Base-by-base conservation (phyloP, 2,329 filamentous ascomycete genomes). In the Herpotrichia juniperi region DNA sequence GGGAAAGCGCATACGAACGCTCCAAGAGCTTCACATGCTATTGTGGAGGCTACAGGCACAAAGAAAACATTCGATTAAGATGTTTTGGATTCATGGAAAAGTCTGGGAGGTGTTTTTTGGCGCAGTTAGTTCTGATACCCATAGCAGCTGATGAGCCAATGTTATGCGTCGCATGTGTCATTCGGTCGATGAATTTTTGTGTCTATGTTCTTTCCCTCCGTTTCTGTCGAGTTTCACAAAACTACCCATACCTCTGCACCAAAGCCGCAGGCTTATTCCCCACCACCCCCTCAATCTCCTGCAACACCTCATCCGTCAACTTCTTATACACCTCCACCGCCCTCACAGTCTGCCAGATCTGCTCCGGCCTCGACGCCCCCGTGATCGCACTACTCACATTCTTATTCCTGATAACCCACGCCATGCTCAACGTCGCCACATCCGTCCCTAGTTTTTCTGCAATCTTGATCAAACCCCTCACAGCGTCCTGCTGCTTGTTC, bases 31-130 rank as follows among this genome's bases (percentile, higher is more conserved):
- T 93, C 87, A 37, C 91, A 90, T 52, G 88, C 87, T 7, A 91
- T 94, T 70, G 89, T 94, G 19, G 86, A 89, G 74, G 81, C 83
- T 7, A 83, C 87, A 58, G 93, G 93, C 50, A 91, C 87, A 75
- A 96, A 94, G 80, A 85, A 85, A 51, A 90, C 86, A 0, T 96
- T 96, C 76, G 90, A 93, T 16, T 73, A 49, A 66, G n/a, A 30
- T 12, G 25, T 7, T 17, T 22, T 24, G 43, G 16, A 19, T 8
- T 30, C 5, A 9, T 19, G n/a, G 24, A 35, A 46, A 46, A 45
- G 45, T 25, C 17, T 39, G 11, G 4, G 28, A 2, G 25, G 14
- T 22, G 21, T 17, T 24, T 31, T 17, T 17, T 19, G 42, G 16
- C 9, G 19, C 19, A 6, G 6, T 12, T 17, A 6, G 34, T 32